Base-by-base conservation (phyloP, 768 basidiomycete species). In the Pulveroboletus frians region DNA sequence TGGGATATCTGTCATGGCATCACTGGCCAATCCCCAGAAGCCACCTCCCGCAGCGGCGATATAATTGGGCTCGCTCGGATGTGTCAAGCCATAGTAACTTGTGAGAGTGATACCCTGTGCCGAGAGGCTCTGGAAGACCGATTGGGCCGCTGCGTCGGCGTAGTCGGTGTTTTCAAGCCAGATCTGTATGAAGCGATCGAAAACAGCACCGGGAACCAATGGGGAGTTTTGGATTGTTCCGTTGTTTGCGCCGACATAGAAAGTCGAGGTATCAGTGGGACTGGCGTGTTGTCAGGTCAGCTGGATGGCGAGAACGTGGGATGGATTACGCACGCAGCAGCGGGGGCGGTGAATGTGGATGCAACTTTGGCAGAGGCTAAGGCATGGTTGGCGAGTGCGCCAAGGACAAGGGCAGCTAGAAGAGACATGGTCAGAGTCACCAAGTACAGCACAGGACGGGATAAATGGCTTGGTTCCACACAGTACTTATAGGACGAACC, bases 131-230 rank as follows among this genome's bases (percentile, higher is more conserved):
- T 54, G 53, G 40, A 76, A 70, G 14, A 61, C 61, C 43, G 52
- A 52, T 47, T 14, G 57, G 50, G 8, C 37, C 58, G 47, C 23
- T 26, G 64, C 69, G 46, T 56, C 57, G 6, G 53, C 60, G 50
- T 68, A 85, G 56, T 83, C 75, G 14, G 78, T 82, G 62, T 83
- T 84, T 60, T 84, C 83, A 30, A 85, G 68, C 78, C 78, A 83
- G 48, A 84, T 79, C 57, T 75, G 60, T 51, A 75, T 71, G 66
- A 80, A 72, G 7, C 77, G 68, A 51, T 77, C 69, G 50, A 77
- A 79, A 17, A 64, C 67, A 45, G 67, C 64, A 30, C 78, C 78
- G 0, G 65, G 35, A 4, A 79, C 75, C 35, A 65, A 26, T 10
- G 67, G 60, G 1, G 57, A 17, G 54, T 73, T 73, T 27, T 67